Base-by-base conservation (phyloP, 2,329 filamentous ascomycete species). In the Acrocalymma vagum region DNA sequence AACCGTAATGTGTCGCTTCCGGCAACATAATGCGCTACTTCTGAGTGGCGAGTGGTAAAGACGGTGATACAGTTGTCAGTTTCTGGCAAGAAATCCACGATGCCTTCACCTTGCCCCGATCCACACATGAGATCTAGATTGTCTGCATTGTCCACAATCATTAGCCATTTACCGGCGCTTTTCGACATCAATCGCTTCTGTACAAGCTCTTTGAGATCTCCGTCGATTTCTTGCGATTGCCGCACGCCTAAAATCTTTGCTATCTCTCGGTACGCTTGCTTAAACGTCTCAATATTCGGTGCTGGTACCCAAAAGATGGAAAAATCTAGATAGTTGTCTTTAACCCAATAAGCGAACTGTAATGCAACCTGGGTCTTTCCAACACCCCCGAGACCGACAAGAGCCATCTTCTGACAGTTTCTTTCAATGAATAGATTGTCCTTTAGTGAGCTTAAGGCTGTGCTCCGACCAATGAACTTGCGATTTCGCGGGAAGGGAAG, bases 281-380 rank as follows among this genome's bases (percentile, higher is more conserved):
- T 35, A 24, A 50, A 46, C 37, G 34, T 47, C 24, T 48, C 42
- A 20, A 43, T 41, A 15, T 42, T 52, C 11, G 41, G 18, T 10
- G 48, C 53, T 14, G 51, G 41, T 28, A 57, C 21, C 53, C 45
- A 57, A 36, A 54, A 53, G 24, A 55, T 32, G 8, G 51, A 55
- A 29, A 34, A 42, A 0, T 45, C 51, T 2, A 17, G 35, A 16
- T 24, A 15, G 11, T n/a, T 40, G 20, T 54, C 29, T n/a, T 45
- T 45, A 1, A 56, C 38, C 9, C 3, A 33, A 38, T 65, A 62
- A n/a, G 53, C 56, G 26, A 62, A 59, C 18, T 53, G 23, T 4
- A 63, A 44, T 7, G 43, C 59, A n/a, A 62, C 31, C 29, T 57
- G 50, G 22, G 57, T 60, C 40, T 63, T 63, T 23, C 60, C 59